phyloP scores from a whole-genome alignment of 2,329 filamentous ascomycete species.

The Thelonectria olida region DNA sequence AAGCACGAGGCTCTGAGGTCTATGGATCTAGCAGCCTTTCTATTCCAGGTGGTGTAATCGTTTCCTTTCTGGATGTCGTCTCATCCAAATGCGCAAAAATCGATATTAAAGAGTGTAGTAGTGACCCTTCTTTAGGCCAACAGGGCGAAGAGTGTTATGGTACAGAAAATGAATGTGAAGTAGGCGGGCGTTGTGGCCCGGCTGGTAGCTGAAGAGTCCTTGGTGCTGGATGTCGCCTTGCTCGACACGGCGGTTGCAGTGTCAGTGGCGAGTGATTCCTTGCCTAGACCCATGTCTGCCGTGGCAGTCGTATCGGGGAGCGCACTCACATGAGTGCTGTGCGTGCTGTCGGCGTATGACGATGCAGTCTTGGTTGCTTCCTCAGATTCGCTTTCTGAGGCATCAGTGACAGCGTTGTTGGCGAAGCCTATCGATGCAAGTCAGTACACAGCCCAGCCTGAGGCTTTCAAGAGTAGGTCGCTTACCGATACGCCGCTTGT shows the following conservation, averaged over 20 bases:
- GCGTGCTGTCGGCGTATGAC: slow-evolving; percentile 11
- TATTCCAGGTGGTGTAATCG: slow-evolving; percentile 21
- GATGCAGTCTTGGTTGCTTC: slow-evolving; percentile 18
- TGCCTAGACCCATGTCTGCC: slow-evolving; percentile 35
- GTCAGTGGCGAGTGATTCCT: slow-evolving; percentile 34
- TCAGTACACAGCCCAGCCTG: slow-evolving; percentile 20
- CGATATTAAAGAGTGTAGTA: slow-evolving; percentile 42
- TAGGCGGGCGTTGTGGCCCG: slow-evolving; percentile 30
- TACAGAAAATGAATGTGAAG: slow-evolving; percentile 40
- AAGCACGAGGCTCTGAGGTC: slow-evolving; percentile 24
- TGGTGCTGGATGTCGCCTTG: slow-evolving; percentile 31
- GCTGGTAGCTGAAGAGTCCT: slow-evolving; percentile 34
- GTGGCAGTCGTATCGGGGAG: slow-evolving; percentile 25
- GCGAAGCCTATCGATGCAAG: slow-evolving; percentile 32
- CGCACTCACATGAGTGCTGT: slow-evolving; percentile 27
- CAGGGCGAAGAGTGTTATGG: slow-evolving; percentile 38
- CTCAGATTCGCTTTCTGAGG: slow-evolving; percentile 9
- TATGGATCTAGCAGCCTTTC: slow-evolving; percentile 18
- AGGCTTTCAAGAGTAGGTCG: slow-evolving; percentile 13
- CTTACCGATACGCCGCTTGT: slow-evolving; percentile 70
- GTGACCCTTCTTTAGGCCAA: slow-evolving; percentile 29
- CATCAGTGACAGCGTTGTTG: slow-evolving; percentile 23
- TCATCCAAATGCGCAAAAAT: slow-evolving; percentile 19
- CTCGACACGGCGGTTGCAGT: slow-evolving; percentile 32
- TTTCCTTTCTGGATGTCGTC: slow-evolving; percentile 21